Evolutionary conservation across 805 yeast genomes (phyloP), one percentile per base, ranked within the genome.

Genomic region (Metschnikowia gelsemii): DNA sequence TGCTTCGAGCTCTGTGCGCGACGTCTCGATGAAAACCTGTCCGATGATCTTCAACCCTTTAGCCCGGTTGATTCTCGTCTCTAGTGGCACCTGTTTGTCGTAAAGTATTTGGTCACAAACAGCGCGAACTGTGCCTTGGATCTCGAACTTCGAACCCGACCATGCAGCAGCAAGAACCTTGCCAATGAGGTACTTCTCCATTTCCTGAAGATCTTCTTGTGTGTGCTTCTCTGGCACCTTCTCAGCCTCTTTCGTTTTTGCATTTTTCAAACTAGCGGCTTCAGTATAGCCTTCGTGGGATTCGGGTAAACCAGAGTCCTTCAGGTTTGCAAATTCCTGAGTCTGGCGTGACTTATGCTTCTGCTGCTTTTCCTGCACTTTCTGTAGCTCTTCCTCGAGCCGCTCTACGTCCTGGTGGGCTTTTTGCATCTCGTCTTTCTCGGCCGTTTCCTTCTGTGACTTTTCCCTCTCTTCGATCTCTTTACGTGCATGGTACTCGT

Each of bases 141-240:
- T 85, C 59, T 86, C 95, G 57, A 80, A 84, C 55, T 77, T 82
- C 9, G 90, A 80, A 0, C 91, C 88, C 9, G 80, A 79, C 95
- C 95, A 86, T 7, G 93, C 93, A 2, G 90, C 91, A 7, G 86
- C 83, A 25, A 86, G 64, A 14, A 85, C 86, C 59, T 85, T 86
- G 16, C 91, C 93, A 72, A 84, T 80, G 50, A 86, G 64, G 23
- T 81, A 70, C 58, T 84, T 81, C 56, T 85, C 91, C 70, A 81
- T 75, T 46, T 82, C 84, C 2, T 87, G 87, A 18, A 80, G 47
- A 40, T 80, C 84, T 49, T 80, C 86, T 2, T 71, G 70, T 0
- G 84, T 60, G 47, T 70, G 74, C 44, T 65, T 66, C 22, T 62
- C 66, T 0, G 75, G 75, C 6, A 56, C 46, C 27, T 49, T 48